phyloP scores from a whole-genome alignment of 768 basidiomycete genomes.

The Russula vinacea region DNA sequence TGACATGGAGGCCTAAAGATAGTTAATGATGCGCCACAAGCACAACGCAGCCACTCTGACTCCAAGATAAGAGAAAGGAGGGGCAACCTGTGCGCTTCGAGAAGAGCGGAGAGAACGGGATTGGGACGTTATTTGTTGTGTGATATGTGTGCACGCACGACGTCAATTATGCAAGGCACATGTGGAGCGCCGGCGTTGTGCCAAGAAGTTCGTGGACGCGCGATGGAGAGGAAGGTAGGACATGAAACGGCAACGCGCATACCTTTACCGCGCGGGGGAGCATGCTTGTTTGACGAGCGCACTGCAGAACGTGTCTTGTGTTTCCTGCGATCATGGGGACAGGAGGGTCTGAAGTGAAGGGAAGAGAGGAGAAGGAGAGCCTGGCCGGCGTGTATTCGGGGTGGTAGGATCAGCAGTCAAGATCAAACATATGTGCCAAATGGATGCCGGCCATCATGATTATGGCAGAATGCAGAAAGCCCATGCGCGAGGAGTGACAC shows the following conservation, averaged over 20 bases:
- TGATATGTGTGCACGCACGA: slow-evolving; percentile 3
- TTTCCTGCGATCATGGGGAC: background rate
- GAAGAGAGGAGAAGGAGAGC: background rate
- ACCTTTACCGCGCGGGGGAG: background rate
- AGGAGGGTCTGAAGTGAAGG: background rate
- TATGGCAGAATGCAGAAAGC: background rate
- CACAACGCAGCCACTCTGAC: no score
- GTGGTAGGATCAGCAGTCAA: background rate
- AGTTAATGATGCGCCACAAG: no score
- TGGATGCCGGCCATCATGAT: slow-evolving; percentile 5
- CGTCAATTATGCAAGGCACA: slow-evolving; percentile 1
- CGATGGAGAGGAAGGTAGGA: background rate
- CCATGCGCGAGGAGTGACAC: background rate
- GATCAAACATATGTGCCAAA: background rate
- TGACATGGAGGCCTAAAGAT: background rate
- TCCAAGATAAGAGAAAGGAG: background rate
- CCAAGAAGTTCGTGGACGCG: background rate
- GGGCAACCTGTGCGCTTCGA: background rate
- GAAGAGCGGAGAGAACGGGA: background rate
- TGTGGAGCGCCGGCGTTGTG: slow-evolving; percentile 14
- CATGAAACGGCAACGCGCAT: slow-evolving; percentile 2
- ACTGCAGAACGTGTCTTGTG: background rate
- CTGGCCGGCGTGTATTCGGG: background rate
- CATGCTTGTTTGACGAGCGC: background rate
- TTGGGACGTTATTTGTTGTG: background rate